A percentile compares a stretch with the other conserved stretches of the same genome.
These are phyloP conservation scores for Trametopsis cervina DNA, from an alignment of 768 basidiomycete genomes.

Conservation along the genomic window DNA sequence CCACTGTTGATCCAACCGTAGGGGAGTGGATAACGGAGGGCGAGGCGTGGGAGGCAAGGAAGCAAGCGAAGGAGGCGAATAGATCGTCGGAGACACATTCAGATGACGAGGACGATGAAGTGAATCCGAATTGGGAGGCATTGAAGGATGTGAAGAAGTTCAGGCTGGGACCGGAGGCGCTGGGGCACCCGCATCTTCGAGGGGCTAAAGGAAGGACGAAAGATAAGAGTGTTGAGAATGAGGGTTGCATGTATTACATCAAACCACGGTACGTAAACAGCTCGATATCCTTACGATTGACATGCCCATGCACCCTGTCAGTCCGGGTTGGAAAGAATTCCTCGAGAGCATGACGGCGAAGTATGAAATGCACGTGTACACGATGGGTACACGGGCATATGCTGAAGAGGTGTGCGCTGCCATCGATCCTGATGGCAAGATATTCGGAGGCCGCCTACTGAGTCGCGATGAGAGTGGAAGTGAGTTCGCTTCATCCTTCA, in stretches of 20 bases:
- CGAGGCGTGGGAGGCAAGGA: constrained; percentile 62
- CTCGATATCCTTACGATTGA: background rate
- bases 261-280: constrained; percentile 77
- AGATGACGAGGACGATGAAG: constrained; percentile 34
- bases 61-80: constrained; percentile 25
- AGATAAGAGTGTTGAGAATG: constrained; percentile 58
- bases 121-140: constrained; percentile 91
- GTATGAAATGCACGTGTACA: constrained; percentile 99
- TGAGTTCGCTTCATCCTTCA: constrained; percentile 32
- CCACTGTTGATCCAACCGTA: constrained; percentile 96
- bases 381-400: constrained; percentile 97
- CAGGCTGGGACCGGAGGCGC: constrained; percentile 71
- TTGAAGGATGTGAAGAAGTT: constrained; percentile 89
- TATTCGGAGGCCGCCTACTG: constrained; percentile 84
- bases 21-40: constrained; percentile 95
- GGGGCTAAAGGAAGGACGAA: constrained; percentile 47
- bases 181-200: constrained; percentile 40
- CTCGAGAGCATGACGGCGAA: constrained; percentile 60
- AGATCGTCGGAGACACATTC: constrained; percentile 13
- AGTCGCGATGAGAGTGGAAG: constrained; percentile 97
- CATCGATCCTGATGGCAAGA: constrained; percentile 81
- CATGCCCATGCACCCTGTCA: constrained; percentile 16
- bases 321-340: constrained; percentile 83
- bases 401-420: constrained; percentile 92
- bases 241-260: constrained; percentile 94